Evolutionary conservation across 257 asterid genomes (phyloP), one percentile per base, ranked within the genome.

Genomic region (Fraxinus cuspidata): DNA sequence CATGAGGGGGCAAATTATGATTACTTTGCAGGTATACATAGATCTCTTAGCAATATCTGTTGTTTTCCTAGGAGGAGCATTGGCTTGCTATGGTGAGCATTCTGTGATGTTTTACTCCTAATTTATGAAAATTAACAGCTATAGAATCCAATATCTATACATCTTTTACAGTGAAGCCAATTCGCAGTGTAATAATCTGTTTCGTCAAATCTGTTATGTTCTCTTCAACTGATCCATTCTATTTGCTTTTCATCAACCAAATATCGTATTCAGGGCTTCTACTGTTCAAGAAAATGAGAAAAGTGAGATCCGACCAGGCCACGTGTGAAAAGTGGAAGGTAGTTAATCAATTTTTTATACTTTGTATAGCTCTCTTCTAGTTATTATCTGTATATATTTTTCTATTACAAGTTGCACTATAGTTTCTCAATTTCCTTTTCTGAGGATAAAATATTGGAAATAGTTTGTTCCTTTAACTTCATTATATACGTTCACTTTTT

Each of bases 241-340:
- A 10, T 34, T 74, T 38, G 18, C 31, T 69, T 79, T 73, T 79
- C 38, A 77, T 80, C 73, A 37, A 32, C 35, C 51, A 6, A 72
- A 49, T 81, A 71, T 65, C 35, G 76, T 37, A 53, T 80, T 69
- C 91, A 95, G 99, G 99, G 74, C 88, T 89, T 70, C 72, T 89
- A 35, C 76, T 95, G 82, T 93, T 90, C 91, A 77, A 88, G 90
- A 95, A 93, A 86, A 95, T 95, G 99, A 90, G 87, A 82, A 92
- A 88, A 87, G 97, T 95, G 83, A 93, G 94, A 87, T 93, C 98
- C 42, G 98, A 95, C 75, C 90, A 82, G 78, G 92, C 90, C 77
- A 84, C 94, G 1, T 89, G 90, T 69, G 99, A 95, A 76, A 90
- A 78, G 87, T 81, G 95, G 94, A 95, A 95, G 98, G 99, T 92